Evolutionary conservation across 441 rosid species (phyloP).

Genomic region (Omphalea diandra): DNA sequence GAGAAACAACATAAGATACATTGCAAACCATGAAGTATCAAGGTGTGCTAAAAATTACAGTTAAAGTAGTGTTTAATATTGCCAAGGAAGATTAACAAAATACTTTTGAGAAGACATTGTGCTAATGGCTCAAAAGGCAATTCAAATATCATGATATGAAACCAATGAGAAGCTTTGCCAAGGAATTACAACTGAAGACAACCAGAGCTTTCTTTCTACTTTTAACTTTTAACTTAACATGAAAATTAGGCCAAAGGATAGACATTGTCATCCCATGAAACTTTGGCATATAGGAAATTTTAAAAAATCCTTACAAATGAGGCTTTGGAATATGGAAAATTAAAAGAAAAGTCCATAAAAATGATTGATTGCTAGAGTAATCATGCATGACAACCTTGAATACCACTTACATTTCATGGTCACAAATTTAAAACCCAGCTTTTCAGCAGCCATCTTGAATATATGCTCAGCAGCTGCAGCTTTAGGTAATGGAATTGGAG

Average conservation of each 20-base stretch:
- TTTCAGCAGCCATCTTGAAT: conserved; percentile 88
- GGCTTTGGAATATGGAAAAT: too few species aligned
- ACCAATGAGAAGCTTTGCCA: neutral
- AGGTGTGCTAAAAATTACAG: neutral
- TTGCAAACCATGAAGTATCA: neutral
- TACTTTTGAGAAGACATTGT: neutral
- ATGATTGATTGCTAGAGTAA: neutral
- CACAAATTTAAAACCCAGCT: conserved; percentile 73
- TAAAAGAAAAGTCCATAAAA: neutral
- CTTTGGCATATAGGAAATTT: neutral
- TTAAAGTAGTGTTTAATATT: conserved; percentile 1
- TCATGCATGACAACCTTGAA: conserved; percentile 11
- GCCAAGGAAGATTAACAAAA: neutral
- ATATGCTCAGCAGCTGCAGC: conserved; percentile 58
- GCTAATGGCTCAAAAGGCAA: neutral
- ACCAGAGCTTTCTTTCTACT: neutral
- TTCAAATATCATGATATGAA: neutral
- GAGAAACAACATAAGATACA: conserved; percentile 19
- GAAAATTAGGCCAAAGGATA: neutral
- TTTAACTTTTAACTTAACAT: neutral
- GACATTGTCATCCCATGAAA: neutral
- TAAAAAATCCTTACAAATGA: too few species aligned
- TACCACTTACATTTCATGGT: conserved; percentile 55
- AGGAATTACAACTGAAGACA: neutral
- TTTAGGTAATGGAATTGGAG: conserved; percentile 81